phyloP scores from a whole-genome alignment of 108 stramenopile species.

The Nannochloropsis granulata region DNA sequence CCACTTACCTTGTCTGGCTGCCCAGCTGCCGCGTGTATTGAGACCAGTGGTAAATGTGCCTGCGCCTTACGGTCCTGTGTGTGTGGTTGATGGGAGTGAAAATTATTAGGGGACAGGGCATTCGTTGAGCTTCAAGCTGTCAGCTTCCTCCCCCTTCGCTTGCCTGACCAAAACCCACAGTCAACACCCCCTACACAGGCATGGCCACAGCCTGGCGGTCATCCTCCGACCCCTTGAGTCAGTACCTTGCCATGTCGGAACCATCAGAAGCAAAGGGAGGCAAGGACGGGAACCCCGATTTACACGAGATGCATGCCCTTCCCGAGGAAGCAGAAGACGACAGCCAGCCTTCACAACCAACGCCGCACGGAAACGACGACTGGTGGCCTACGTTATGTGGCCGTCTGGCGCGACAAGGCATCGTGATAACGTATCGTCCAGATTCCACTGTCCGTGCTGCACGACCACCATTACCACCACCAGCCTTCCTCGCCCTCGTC shows the following conservation, averaged over 20 bases:
- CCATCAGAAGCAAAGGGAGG: not conserved
- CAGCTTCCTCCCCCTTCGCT: too few relatives aligned
- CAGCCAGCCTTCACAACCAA: too few relatives aligned
- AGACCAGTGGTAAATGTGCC: too few relatives aligned
- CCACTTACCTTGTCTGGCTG: too few relatives aligned
- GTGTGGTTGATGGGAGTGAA: too few relatives aligned
- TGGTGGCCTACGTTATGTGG: not conserved
- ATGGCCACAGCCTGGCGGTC: not conserved
- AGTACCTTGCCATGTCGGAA: not conserved
- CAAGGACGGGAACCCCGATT: not conserved
- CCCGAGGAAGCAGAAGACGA: too few relatives aligned
- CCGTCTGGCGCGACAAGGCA: not conserved
- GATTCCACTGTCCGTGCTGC: not conserved
- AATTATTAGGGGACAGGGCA: too few relatives aligned
- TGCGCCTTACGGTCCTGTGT: too few relatives aligned
- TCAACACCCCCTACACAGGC: not conserved
- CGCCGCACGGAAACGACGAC: not conserved
- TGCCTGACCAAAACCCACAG: not conserved
- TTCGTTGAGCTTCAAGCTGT: too few relatives aligned
- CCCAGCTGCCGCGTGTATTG: too few relatives aligned
- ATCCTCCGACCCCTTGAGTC: not conserved
- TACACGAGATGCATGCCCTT: not conserved
- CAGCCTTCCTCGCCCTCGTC: not conserved
- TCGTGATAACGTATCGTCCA: not conserved
- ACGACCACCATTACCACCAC: not conserved